A percentile compares a stretch with the other conserved stretches of the same genome.
Conservation (phyloP, 805 yeast genomes). For the Pichia manshurica region DNA sequence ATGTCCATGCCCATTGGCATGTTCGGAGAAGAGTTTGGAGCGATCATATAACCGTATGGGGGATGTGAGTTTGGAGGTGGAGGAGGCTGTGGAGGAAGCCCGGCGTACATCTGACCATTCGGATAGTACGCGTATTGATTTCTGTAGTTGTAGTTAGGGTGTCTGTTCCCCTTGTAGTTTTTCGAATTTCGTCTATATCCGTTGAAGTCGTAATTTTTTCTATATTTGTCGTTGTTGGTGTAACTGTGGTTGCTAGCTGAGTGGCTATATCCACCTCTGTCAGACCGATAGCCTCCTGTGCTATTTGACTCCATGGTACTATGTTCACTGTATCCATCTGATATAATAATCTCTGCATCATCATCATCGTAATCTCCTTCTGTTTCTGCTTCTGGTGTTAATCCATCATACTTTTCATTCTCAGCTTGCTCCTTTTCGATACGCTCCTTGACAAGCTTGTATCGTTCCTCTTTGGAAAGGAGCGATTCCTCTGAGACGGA, state of each 20-base stretch:
- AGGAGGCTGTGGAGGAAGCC: background rate
- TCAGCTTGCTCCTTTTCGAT: conserved; percentile 26
- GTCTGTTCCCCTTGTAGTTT: background rate
- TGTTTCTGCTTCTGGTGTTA: background rate
- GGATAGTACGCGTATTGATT: conserved; percentile 3
- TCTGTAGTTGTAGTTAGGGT: background rate
- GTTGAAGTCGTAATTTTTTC: background rate
- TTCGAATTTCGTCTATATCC: background rate
- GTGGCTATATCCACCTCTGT: too few relatives aligned
- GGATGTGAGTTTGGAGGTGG: background rate
- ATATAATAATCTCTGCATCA: background rate
- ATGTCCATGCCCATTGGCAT: background rate
- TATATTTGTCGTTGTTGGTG: background rate
- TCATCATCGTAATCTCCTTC: background rate
- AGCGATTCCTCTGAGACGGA: conserved; percentile 21
- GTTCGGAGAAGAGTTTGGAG: background rate
- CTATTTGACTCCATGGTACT: too few relatives aligned
- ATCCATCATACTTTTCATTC: conserved; percentile 24
- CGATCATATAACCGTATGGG: conserved; percentile 3
- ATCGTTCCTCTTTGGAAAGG: conserved; percentile 36
- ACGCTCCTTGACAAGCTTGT: conserved; percentile 37
- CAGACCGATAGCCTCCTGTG: too few relatives aligned
- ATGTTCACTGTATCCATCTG: background rate
- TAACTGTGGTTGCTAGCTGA: background rate
- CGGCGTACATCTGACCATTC: conserved; percentile 1